These are phyloP conservation scores for Peronospora farinosa DNA, from an alignment of 352 stramenopile species.

Conservation along the genomic window DNA sequence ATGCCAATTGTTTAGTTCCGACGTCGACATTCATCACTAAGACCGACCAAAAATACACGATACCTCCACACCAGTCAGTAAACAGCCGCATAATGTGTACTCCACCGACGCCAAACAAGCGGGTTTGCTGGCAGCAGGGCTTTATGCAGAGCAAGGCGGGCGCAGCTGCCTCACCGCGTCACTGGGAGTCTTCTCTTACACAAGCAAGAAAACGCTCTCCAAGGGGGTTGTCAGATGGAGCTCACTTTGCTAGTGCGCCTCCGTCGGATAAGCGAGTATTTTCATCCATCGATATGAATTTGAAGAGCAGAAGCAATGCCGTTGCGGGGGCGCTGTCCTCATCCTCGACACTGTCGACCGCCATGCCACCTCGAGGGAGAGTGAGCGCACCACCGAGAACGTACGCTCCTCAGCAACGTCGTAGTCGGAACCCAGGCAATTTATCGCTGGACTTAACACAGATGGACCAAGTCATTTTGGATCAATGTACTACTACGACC, in stretches of 20 bases:
- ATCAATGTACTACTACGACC: slow-evolving; percentile 16
- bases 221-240: slow-evolving; percentile 14
- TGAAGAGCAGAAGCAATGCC: slow-evolving; percentile 21
- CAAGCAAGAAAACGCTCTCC: slow-evolving; percentile 29
- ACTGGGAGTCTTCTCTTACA: slow-evolving; percentile 23
- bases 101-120: slow-evolving; percentile 34
- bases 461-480: slow-evolving; percentile 43
- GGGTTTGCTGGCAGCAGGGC: slow-evolving; percentile 32
- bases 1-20: slow-evolving; percentile 20
- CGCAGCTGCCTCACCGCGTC: slow-evolving; percentile 8
- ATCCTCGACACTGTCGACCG: slow-evolving; percentile 15
- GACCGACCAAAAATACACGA: slow-evolving; percentile 25
- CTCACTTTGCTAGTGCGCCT: slow-evolving; percentile 23
- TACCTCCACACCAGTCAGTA: slow-evolving; percentile 3
- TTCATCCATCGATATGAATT: slow-evolving; percentile 31
- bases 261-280: slow-evolving; percentile 22
- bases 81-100: slow-evolving; percentile 26
- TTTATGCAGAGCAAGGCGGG: slow-evolving; percentile 27
- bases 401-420: slow-evolving; percentile 43
- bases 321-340: slow-evolving; percentile 13
- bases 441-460: slow-evolving; percentile 77
- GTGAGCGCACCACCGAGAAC: slow-evolving; percentile 32
- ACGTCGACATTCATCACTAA: slow-evolving; percentile 23
- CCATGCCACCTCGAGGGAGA: slow-evolving; percentile 13
- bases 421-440: slow-evolving; percentile 73